These are phyloP conservation scores for Pestalotiopsis sp. DNA, from an alignment of 2,329 filamentous ascomycete genomes.

Conservation along the genomic window DNA sequence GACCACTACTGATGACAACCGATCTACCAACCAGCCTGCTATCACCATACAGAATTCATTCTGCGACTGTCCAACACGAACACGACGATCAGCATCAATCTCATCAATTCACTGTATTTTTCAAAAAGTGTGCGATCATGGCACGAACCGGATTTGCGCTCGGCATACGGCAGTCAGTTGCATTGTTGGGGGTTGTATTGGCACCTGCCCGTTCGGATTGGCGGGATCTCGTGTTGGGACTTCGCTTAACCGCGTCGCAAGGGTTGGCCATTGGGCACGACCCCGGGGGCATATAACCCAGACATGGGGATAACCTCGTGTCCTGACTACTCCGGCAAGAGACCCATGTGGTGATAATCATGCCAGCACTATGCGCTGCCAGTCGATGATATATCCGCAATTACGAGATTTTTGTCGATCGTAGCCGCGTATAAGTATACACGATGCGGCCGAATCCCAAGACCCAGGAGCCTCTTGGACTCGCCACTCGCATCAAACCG, in stretches of 20 bases:
- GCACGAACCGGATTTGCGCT: background rate
- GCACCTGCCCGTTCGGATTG: slow-evolving; percentile 4
- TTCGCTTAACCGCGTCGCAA: slow-evolving; percentile 2
- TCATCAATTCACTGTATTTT: background rate
- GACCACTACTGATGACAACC: background rate
- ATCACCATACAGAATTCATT: no score
- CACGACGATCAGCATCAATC: no score
- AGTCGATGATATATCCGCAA: background rate
- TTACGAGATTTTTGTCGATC: background rate
- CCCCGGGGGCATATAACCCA: background rate
- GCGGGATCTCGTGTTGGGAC: slow-evolving; percentile 9
- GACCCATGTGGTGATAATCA: background rate
- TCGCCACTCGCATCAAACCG: background rate
- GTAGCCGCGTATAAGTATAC: background rate
- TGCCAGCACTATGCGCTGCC: background rate
- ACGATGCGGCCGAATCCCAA: background rate
- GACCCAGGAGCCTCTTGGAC: background rate
- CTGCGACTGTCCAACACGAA: no score
- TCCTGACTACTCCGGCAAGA: background rate
- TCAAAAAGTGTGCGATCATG: background rate
- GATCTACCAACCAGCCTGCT: no score
- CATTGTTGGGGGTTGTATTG: background rate
- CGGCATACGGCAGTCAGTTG: background rate
- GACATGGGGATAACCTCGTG: background rate
- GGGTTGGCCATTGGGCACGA: background rate